Base-by-base conservation (phyloP, 768 basidiomycete genomes). In the Boletus fagicola region DNA sequence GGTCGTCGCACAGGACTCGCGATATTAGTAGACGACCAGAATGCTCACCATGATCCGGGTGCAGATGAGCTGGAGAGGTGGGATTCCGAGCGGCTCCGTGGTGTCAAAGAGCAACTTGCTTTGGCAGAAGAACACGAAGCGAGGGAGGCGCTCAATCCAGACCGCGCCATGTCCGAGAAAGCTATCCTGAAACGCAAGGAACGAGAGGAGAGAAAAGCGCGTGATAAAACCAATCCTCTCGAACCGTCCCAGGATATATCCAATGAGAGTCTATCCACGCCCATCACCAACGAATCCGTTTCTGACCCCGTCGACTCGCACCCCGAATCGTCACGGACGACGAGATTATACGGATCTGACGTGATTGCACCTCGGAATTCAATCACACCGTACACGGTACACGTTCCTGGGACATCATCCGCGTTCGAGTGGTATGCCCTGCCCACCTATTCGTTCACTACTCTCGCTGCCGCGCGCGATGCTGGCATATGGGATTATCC, bases 401-500 rank as follows among this genome's bases (percentile, higher is more conserved):
- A 81, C 1, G 83, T 94, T 53, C 85, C 88, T 16, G 81, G 85
- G 2, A 70, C 83, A 4, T 92, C 93, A 0, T 72, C 78, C 11
- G 65, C 76, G 0, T 74, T 89, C 24, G 74, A 80, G 15, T 96
- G 94, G 94, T 94, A 94, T 68, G 56, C 72, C 26, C 75, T 80
- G 3, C 60, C 68, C 33, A 36, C 63, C 4, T 67, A 71, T 64
- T 74, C 78, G 3, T 88, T 85, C 69, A 49, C 76, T 2, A 83
- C 85, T 3, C 75, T 94, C 39, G 72, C 76, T 7, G 74, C 78
- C 0, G 92, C 93, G 6, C 81, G 76, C 35, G 76, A 73, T 7
- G 88, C 88, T 0, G 85, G 85, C 1, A 71, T 95, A 46, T 96
- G 92, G 92, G 74, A 75, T 18, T 94, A 88, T 66, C 92, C 93